Evolutionary conservation across 2,329 filamentous ascomycete species (phyloP), one percentile per base, ranked within the genome.

Genomic region (Venturia nashicola): DNA sequence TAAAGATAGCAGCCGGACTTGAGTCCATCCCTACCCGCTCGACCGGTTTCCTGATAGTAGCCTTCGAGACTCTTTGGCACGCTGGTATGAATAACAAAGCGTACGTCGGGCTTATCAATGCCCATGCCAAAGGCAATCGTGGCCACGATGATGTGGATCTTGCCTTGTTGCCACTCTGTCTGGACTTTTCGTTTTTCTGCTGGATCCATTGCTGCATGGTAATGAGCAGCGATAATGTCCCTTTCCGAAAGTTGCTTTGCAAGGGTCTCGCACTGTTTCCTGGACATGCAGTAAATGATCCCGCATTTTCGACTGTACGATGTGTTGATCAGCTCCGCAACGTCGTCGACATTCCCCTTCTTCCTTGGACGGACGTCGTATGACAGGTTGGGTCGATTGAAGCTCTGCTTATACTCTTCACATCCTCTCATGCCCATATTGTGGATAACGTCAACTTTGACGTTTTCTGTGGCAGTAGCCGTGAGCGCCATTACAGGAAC

Each of bases 61-160:
- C 94, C 94, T 76, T 99, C 94, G 63, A 99, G 78, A 70, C 91
- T 97, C 75, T 99, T 97, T 1, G 94, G 94, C 6, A 99, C 81
- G 54, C 86, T 89, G 70, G 96, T 88, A 72, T 99, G 95, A 48
- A 99, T 90, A 42, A 99, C 94, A 72, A 96, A 99, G 36, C 94
- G 89, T 59, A 99, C 94, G 72, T 99, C 89, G 0, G 92, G 85
- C 74, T 99, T 99, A 78, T 99, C 94, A 68, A 99, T 99, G n/a
- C 94, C 94, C 94, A 99, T 99, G 7, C 94, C 94, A 72, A 99
- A 99, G 32, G 94, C 94, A 73, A 99, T 97, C 0, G 94, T 99
- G 23, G 94, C 95, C 61, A 99, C 94, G 54, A 99, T 95, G 42
- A 99, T 89, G 68, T 96, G 89, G 70, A 87, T 83, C 61, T 80